Base-by-base conservation (phyloP, 768 basidiomycete species). In the Xanthoconium stramineum region DNA sequence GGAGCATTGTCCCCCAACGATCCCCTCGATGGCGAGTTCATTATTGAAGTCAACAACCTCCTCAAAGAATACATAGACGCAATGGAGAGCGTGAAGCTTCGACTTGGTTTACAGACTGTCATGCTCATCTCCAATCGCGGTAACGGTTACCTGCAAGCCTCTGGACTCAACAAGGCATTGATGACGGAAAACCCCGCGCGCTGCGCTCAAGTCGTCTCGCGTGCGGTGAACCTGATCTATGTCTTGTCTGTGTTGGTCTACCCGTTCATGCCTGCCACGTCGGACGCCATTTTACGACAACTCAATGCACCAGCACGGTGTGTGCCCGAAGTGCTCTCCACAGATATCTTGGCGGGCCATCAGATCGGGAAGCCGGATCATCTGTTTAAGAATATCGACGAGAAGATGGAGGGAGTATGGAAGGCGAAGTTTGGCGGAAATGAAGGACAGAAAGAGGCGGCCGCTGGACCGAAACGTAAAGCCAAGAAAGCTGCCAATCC, bases 231-330 rank as follows among this genome's bases (percentile, higher is more conserved):
- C 75, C 76, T 99, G 62, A 96, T 98, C 70, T 98, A 97, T 70
- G 75, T 86, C 37, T 79, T 99, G 54, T 89, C 92, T 13, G 87
- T 85, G 30, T 77, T 97, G 62, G 73, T 93, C 61, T 88, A 94
- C 68, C 96, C 97, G 0, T 99, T 93, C 85, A 98, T 99, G 94
- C 97, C 97, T 39, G 80, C 86, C 13, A 96, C 91, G 0, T 85
- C 89, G 36, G 83, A 83, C 28, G 78, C 85, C 3, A 94, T 99
- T 61, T 79, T 96, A 52, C 65, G 70, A 19, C 97, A 99, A 66
- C 81, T 98, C 60, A 92, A 97, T 66, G 94, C 94, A 0, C 94
- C 94, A 1, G 80, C 88, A 6, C 86, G 96, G 33, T 76, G 80
- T 10, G 86, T 96, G 3, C 91, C 96, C 1, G 80, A 80, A 53